Base-by-base conservation (phyloP, 2,329 filamentous ascomycete species). In the Sporothrix globosa region DNA sequence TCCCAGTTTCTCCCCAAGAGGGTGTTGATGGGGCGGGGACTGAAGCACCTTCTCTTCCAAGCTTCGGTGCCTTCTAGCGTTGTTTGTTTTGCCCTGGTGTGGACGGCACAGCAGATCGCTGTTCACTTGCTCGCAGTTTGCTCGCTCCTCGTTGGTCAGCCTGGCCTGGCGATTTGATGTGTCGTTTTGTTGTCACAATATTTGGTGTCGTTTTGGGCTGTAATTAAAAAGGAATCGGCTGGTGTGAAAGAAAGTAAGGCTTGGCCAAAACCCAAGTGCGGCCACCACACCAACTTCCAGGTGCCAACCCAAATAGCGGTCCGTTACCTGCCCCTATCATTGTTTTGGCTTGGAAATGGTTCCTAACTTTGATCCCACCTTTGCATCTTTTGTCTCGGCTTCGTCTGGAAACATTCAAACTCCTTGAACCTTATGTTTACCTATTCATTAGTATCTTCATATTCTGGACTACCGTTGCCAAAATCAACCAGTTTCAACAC, bases 31-130 rank as follows among this genome's bases (percentile, higher is more conserved):
- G 14, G 27, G 53, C 17, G 30, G 30, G 54, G 30, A 19, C 39
- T 24, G 21, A 21, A 19, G 21, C 66, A 68, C 66, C 66, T 50
- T 68, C 67, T 61, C 21, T 52, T 50, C 53, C 54, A 30, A 34
- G 27, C 63, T 69, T 61, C 41, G 54, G 53, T 39, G 53, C 58
- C 30, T 69, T 69, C 67, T 61, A 69, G 67, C 67, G 54, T 52
- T 41, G 44, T 41, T 61, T 44, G 44, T 44, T 24, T 19, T 19
- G 41, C 27, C 56, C 24, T 17, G 24, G 54, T 21, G 7, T 46
- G 44, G 67, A 68, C 54, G 39, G 67, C 67, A 50, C 19, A 50
- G 17, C 41, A 65, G 52, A 44, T 61, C 56, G 19, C 34, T 39
- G 34, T 4, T 53, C 27, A 6, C 41, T 19, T 46, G 52, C 19